phyloP scores from a whole-genome alignment of 805 yeast genomes.

The Starmerella lactis-condensi region DNA sequence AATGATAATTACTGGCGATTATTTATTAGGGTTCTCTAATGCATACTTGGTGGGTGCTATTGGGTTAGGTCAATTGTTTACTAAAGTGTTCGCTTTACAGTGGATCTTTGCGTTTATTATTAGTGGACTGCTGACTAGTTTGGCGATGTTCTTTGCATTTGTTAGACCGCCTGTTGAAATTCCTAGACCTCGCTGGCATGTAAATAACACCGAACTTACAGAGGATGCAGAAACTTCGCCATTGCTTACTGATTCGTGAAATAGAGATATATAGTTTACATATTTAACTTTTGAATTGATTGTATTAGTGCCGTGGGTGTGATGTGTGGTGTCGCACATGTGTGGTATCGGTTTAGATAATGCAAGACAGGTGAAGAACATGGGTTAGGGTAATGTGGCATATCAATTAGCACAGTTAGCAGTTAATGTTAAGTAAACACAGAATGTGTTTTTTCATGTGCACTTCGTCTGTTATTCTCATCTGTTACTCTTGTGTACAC shows the following conservation, averaged over 20 bases:
- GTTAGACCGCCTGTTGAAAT: constrained; percentile 9
- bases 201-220: background rate
- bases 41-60: constrained; percentile 44
- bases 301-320: too few species aligned
- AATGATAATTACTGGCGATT: constrained; percentile 45
- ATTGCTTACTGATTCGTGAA: constrained; percentile 12
- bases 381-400: too few species aligned
- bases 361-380: too few species aligned
- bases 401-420: too few species aligned
- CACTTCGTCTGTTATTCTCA: too few species aligned
- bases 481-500: too few species aligned
- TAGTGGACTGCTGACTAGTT: constrained; percentile 36
- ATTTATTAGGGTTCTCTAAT: constrained; percentile 45
- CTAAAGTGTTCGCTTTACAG: constrained; percentile 56
- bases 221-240: constrained; percentile 16
- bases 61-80: constrained; percentile 51
- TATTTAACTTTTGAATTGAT: too few species aligned
- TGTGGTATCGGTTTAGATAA: too few species aligned
- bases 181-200: constrained; percentile 4
- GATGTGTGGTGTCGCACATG: too few species aligned
- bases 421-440: too few species aligned
- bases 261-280: too few species aligned
- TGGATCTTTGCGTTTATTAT: constrained; percentile 70
- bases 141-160: constrained; percentile 29
- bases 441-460: too few species aligned